A percentile compares a stretch with the other conserved stretches of the same genome.
phyloP scores from a whole-genome alignment of 805 yeast species.

The Schwanniomyces vanrijiae region DNA sequence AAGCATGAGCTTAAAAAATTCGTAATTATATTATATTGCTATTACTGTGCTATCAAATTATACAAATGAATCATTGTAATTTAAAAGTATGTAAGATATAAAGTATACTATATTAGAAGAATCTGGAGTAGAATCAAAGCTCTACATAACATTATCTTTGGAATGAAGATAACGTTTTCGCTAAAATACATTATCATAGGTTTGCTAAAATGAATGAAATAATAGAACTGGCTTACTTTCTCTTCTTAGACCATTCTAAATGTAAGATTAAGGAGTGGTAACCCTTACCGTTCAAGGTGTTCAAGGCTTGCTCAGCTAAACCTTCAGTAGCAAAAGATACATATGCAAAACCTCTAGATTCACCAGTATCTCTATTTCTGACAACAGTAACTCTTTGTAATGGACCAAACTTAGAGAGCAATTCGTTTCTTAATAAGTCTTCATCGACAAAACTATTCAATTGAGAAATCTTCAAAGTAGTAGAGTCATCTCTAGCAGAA shows the following conservation, averaged over 20 bases:
- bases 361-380: constrained; percentile 89
- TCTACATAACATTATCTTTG: not conserved
- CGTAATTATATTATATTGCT: not conserved
- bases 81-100: not conserved
- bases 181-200: constrained; percentile 2
- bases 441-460: constrained; percentile 84
- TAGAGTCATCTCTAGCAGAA: constrained; percentile 70
- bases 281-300: constrained; percentile 83
- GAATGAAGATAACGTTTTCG: not conserved
- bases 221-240: constrained; percentile 20
- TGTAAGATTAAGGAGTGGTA: constrained; percentile 78
- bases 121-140: not conserved
- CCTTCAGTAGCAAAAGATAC: constrained; percentile 72
- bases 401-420: constrained; percentile 66
- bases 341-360: constrained; percentile 94
- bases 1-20: too few relatives aligned
- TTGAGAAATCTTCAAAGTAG: constrained; percentile 89
- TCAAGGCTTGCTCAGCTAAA: constrained; percentile 76
- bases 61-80: not conserved
- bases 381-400: constrained; percentile 78
- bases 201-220: not conserved
- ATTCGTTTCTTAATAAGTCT: constrained; percentile 69
- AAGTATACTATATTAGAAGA: not conserved
- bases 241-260: constrained; percentile 49
- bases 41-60: not conserved